Evolutionary conservation across 1,284 basidiomycete species (phyloP).

Genomic region (Apiotrichum akiyoshidainum): DNA sequence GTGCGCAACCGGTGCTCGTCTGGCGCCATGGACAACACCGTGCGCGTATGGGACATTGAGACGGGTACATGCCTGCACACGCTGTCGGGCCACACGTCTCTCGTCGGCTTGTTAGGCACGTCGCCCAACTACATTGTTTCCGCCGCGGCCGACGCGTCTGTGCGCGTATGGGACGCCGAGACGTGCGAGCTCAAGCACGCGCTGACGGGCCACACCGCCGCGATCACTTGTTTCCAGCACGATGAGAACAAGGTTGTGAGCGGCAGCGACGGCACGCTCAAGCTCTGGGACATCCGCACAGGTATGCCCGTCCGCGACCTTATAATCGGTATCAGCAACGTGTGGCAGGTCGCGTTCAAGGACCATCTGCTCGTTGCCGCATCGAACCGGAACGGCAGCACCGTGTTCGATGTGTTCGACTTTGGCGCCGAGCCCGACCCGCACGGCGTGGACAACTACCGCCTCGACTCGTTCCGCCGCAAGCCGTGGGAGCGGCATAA

Average conservation of each 20-base stretch:
- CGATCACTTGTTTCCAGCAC: conserved; percentile 96
- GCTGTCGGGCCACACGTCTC: conserved; percentile 78
- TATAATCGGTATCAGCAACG: conserved; percentile 79
- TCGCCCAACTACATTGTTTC: conserved; percentile 85
- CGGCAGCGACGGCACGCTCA: conserved; percentile 90
- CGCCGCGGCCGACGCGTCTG: conserved; percentile 86
- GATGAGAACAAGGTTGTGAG: conserved; percentile 93
- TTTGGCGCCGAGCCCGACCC: conserved; percentile 32
- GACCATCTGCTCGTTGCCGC: conserved; percentile 88
- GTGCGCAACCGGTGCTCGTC: conserved; percentile 82
- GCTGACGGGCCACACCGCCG: conserved; percentile 81
- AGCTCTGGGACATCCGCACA: conserved; percentile 90
- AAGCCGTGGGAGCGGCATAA: conserved; percentile 41
- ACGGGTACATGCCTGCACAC: conserved; percentile 75
- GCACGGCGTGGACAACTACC: conserved; percentile 39
- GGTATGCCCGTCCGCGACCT: conserved; percentile 80
- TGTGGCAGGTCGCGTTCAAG: conserved; percentile 94
- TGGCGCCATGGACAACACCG: conserved; percentile 93
- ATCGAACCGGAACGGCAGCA: conserved; percentile 72
- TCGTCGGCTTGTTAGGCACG: conserved; percentile 81
- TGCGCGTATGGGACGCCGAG: conserved; percentile 87
- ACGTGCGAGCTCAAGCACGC: conserved; percentile 73
- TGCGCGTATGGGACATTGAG: conserved; percentile 83
- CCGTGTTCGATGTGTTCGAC: conserved; percentile 53
- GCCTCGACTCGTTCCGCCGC: conserved; percentile 33